Evolutionary conservation across 2,329 filamentous ascomycete genomes (phyloP), one percentile per base, ranked within the genome.

Genomic region (Rasamsonia emersonii): DNA sequence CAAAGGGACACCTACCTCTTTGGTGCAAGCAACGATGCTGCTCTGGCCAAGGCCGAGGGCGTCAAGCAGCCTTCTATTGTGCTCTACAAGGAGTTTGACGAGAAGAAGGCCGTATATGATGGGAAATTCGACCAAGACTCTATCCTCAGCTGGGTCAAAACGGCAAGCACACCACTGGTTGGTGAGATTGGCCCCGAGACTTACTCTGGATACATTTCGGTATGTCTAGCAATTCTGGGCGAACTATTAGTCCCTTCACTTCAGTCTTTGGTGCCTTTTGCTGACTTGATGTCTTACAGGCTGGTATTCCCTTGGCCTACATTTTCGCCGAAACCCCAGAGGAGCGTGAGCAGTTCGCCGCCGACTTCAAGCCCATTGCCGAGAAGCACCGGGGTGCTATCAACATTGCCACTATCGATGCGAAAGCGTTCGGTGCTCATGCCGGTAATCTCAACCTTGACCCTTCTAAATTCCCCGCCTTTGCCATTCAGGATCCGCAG

Each of bases 371-470:
- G 73, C 73, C 84, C 45, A 64, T 98, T 46, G 91, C 91, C 40
- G 75, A 93, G 70, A 82, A 89, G 70, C 78, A 86, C 73, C 89
- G 88, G 68, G 89, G 91, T 65, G 79, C 77, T 61, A 77, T 98
- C 71, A 96, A 93, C 81, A 93, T 98, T 61, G 91, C 88, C 45
- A 95, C 86, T 54, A 96, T 98, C 52, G 91, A 98, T 57, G 88
- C 91, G 47, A 85, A 84, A 71, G 65, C 82, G 39, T 98, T 93
- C 57, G 91, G 91, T 58, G 86, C 89, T 48, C 91, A 98, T 67
- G 88, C 86, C 48, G 78, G 76, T 53, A 98, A 98, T 78, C 77
- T 98, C 49, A 98, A 98, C 77, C 83, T 98, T 43, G 86, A 93
- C 68, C 75, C 83, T 41, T 83, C 89, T 70, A 82, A 86, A 64